Evolutionary conservation across 2,329 filamentous ascomycete species (phyloP), one percentile per base, ranked within the genome.

Genomic region (Aspergillus sp.): DNA sequence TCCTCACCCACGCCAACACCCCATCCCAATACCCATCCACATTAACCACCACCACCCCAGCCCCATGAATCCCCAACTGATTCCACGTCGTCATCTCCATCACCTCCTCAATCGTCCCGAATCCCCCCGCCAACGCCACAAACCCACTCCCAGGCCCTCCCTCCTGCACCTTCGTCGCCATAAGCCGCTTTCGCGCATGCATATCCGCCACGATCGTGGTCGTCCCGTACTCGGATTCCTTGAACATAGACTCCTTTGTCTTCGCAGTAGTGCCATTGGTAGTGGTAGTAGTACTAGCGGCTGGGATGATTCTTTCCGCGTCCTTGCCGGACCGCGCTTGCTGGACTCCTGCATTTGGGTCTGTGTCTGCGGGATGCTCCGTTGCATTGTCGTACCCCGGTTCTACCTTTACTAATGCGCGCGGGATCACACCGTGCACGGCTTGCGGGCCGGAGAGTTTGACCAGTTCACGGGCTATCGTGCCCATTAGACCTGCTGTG

Each of bases 71-170:
- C 1, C 95, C 94, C 53, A 99, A 79, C 80, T 98, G 95, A 77
- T 97, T 98, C 93, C 95, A 99, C 3, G 79, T 81, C 39, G 96
- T 92, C 73, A 99, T 84, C 83, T 99, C 95, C 83, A 97, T 93
- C 61, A 98, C 83, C 82, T 99, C 95, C 80, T 99, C 95, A 73
- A 98, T 84, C 2, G 95, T 99, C 19, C 95, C 95, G 76, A 94
- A 99, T 0, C 95, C 95, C 44, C 94, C 94, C 57, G 86, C 87
- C 62, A 99, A 80, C 27, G 92, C 92, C 42, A 99, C 87, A 78
- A 99, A 99, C 15, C 94, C 94, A 59, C 87, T 89, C 1, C 94
- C 94, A 0, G 88, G 87, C 0, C 90, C 93, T 23, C 92, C 92
- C 21, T 86, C 84, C 25, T 96, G 84, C 15, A 98, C 92, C 75